Evolutionary conservation across 352 stramenopile species (phyloP), one percentile per base, ranked within the genome.

Genomic region (Salisapilia sapeloensis): DNA sequence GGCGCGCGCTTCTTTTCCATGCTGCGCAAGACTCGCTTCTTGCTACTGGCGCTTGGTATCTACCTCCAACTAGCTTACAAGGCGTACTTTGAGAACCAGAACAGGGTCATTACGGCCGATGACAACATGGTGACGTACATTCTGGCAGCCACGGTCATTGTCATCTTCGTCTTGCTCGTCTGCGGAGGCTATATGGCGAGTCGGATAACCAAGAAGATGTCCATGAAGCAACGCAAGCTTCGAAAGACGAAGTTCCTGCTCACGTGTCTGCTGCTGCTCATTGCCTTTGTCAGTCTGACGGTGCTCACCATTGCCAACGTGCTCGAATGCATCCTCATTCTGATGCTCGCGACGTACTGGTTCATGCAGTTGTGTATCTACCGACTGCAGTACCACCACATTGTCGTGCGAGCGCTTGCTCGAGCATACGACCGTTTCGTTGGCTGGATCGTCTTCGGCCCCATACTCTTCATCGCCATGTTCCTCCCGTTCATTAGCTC

Each of bases 201-300:
- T 36, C 71, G 75, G 13, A 67, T 91, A 41, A 83, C 75, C 22
- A 91, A 91, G 63, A 85, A 86, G 47, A 84, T 82, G 66, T 78
- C 69, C 29, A 84, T 91, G 69, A 87, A 87, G 54, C 75, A 91
- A 45, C 71, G 70, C 48, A 87, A 87, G 51, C 42, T 91, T 18
- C 71, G 75, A 20, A 91, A 86, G 64, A 84, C 85, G 10, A 91
- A 91, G 54, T 91, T 91, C 33, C 24, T 79, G 33, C 49, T 91
- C 15, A 50, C 58, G 17, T 85, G 69, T 40, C 72, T 54, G 42
- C 74, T 71, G 33, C 53, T 87, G 36, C 18, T 76, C 20, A 21
- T 84, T 18, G 60, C 63, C n/a, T 8, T 83, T 24, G 38, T 83
- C 19, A 79, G 64, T 46, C 48, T 91, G 24, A 71, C 70, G 17